Evolutionary conservation across 352 stramenopile species (phyloP).

Genomic region (Globisporangium iwayamae): DNA sequence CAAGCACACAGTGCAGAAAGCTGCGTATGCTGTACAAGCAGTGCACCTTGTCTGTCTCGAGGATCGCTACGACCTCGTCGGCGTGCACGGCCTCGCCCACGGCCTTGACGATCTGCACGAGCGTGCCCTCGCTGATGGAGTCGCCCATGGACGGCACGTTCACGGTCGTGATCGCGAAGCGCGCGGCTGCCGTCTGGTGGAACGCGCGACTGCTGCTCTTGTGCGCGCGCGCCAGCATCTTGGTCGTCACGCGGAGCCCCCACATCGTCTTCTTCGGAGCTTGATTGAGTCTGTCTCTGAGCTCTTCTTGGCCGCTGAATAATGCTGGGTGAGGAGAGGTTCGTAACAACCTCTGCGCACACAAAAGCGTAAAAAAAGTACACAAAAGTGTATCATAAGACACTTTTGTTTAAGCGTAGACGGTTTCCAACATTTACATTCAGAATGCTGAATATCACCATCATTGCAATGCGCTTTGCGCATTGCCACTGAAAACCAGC

Average conservation of each 20-base stretch:
- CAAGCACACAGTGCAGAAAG: no score
- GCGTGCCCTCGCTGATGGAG: conserved; percentile 97
- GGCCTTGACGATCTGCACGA: conserved; percentile 94
- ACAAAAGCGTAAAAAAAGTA: no score
- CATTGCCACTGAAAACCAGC: no score
- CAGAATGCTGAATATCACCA: no score
- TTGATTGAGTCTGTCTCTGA: conserved; percentile 6
- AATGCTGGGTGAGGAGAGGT: neutral
- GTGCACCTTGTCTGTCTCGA: conserved; percentile 98
- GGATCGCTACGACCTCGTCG: conserved; percentile 97
- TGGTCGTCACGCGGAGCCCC: conserved; percentile 18
- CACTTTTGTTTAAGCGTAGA: no score
- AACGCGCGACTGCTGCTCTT: conserved; percentile 27
- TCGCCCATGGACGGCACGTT: conserved; percentile 91
- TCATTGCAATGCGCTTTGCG: no score
- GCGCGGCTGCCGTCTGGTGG: conserved; percentile 33
- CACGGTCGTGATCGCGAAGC: conserved; percentile 63
- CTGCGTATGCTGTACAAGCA: no score
- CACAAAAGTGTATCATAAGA: neutral
- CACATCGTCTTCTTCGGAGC: conserved; percentile 5
- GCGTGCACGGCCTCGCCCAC: conserved; percentile 90
- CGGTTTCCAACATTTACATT: no score
- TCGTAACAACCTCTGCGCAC: neutral
- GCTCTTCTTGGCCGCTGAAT: conserved; percentile 10
- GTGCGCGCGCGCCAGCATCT: conserved; percentile 8